Conservation (phyloP, 345 rosid species). For the Firmiana major region DNA sequence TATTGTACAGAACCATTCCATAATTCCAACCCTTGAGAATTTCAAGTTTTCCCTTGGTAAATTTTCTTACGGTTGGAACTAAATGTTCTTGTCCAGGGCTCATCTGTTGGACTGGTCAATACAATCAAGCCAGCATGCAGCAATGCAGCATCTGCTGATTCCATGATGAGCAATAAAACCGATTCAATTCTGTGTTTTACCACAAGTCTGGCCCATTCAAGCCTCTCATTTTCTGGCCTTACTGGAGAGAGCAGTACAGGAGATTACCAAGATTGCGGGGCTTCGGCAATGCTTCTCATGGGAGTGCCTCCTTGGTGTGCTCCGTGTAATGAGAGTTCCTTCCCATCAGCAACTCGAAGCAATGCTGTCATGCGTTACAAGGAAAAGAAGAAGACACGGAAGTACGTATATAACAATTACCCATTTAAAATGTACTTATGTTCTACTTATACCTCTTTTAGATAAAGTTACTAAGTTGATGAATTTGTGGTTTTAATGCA, state of each 20-base stretch:
- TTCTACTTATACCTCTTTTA: not conserved
- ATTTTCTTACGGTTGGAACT: constrained; percentile 3
- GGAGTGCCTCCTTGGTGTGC: constrained; percentile 94
- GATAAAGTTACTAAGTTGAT: not conserved
- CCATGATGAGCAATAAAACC: constrained; percentile 82
- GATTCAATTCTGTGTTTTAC: constrained; percentile 69
- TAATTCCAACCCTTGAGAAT: not conserved
- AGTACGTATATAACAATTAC: constrained; percentile 48
- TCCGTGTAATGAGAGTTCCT: constrained; percentile 55
- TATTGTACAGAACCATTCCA: not conserved
- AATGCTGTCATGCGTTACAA: constrained; percentile 91
- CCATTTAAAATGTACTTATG: not conserved
- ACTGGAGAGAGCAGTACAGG: constrained; percentile 79
- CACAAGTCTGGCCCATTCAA: constrained; percentile 53
- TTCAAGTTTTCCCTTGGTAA: not conserved
- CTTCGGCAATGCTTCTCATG: constrained; percentile 63
- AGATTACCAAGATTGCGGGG: constrained; percentile 94
- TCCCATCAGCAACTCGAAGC: constrained; percentile 56
- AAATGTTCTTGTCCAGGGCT: constrained; percentile 35
- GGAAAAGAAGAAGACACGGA: constrained; percentile 93
- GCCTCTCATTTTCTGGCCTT: constrained; percentile 83
- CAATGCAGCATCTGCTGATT: constrained; percentile 78
- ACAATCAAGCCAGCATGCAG: constrained; percentile 64
- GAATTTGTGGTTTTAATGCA: constrained; percentile 4
- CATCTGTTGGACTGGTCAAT: constrained; percentile 48